phyloP scores from a whole-genome alignment of 768 basidiomycete genomes.

The Collybiopsis luxurians region DNA sequence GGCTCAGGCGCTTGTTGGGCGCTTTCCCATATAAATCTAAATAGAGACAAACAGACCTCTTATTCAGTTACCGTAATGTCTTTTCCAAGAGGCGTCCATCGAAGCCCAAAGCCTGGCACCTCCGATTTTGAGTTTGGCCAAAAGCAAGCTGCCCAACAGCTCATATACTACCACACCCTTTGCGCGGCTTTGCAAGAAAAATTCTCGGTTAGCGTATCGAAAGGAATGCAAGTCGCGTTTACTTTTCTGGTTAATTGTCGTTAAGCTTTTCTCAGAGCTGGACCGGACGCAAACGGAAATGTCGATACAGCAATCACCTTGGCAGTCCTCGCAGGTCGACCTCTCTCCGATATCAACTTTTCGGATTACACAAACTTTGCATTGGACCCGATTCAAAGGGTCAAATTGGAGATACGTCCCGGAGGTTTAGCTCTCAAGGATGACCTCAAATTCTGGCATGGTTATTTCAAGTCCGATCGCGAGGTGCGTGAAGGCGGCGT shows the following conservation, averaged over 20 bases:
- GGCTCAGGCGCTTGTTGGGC: too few species aligned
- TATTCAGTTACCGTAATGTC: too few species aligned
- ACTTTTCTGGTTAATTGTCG: neutral
- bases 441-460: neutral
- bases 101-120: conserved; percentile 6
- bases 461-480: neutral
- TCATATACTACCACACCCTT: conserved; percentile 8
- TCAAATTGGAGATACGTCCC: neutral
- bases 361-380: neutral
- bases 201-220: neutral
- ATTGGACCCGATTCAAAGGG: neutral
- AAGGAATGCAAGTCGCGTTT: conserved; percentile 6
- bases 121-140: neutral
- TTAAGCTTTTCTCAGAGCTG: neutral
- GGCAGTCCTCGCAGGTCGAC: neutral
- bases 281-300: neutral
- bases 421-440: neutral
- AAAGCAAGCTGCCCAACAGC: conserved; percentile 2
- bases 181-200: conserved; percentile 8
- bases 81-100: too few species aligned
- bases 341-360: neutral
- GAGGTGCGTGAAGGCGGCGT: neutral
- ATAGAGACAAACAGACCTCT: too few species aligned
- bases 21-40: too few species aligned
- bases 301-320: neutral